Base-by-base conservation (phyloP, 2,329 filamentous ascomycete species). In the Colletotrichum karsti region DNA sequence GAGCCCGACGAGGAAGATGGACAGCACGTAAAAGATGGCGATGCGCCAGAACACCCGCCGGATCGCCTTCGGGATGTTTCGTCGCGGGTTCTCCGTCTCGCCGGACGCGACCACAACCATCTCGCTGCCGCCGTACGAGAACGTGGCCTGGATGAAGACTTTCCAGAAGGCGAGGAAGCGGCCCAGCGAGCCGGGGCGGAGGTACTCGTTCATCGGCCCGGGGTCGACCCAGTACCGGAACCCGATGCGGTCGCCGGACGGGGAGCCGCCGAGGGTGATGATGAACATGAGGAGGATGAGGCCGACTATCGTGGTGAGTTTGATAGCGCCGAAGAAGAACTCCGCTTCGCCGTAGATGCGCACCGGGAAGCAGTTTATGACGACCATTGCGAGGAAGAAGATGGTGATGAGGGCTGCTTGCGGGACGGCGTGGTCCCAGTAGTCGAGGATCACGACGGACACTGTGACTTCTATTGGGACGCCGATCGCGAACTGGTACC, bases 1-100 rank as follows among this genome's bases (percentile, higher is more conserved):
- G n/a, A 88, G 76, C 18, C 85, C 84, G 37, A 88, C 77, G 62
- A 86, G 79, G 73, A 86, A 84, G 13, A 88, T 77, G 70, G 83
- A 82, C 63, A 86, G 77, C 42, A 87, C 77, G 75, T 87, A 87
- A 76, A 88, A 87, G 70, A 86, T 76, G 64, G 77, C 73, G 65
- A 88, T 86, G 64, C 85, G 83, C 83, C 84, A 87, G 74, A 88
- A 86, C 37, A 87, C 84, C 70, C 87, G 85, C 76, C 85, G 86
- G 37, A 82, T 83, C 6, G 85, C 86, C 57, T 77, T 77, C 28
- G 85, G 86, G 42, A 88, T 82, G 20, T 83, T 77, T 67, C 80
- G 81, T 41, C 79, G 77, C 12, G 85, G 85, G 73, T 86, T 83
- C 9, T 74, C 75, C 7, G 85, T 81, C 77, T 87, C 85, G 67